These are phyloP conservation scores for Zygosaccharomyces bailii DNA, from an alignment of 805 yeast species.

Conservation along the genomic window DNA sequence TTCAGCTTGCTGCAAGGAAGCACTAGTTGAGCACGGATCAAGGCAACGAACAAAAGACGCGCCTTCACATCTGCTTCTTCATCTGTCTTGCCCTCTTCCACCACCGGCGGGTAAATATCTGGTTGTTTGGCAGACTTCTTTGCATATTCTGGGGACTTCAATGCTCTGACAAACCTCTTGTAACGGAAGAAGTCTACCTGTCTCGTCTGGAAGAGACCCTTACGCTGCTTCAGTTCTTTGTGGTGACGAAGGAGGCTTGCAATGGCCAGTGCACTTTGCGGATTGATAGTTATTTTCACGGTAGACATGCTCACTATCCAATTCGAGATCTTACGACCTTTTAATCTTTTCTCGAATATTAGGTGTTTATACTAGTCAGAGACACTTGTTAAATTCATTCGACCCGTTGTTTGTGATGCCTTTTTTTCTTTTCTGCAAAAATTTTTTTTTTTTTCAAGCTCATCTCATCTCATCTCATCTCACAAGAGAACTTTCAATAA, in stretches of 20 bases:
- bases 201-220: constrained; percentile 69
- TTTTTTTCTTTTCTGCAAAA: constrained; percentile 1
- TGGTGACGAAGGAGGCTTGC: constrained; percentile 70
- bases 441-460: constrained; percentile 10
- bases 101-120: constrained; percentile 46
- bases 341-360: neutral
- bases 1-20: constrained; percentile 74
- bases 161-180: constrained; percentile 78
- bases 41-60: constrained; percentile 54
- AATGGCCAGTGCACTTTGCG: constrained; percentile 56
- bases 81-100: constrained; percentile 18
- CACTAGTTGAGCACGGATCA: constrained; percentile 71
- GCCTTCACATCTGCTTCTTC: constrained; percentile 49
- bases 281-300: constrained; percentile 33
- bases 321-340: neutral
- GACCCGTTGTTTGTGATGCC: constrained; percentile 7
- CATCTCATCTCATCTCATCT: constrained; percentile 26
- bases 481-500: constrained; percentile 2
- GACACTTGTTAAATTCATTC: constrained; percentile 3
- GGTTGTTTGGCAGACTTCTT: constrained; percentile 47
- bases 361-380: neutral
- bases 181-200: constrained; percentile 80
- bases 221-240: constrained; percentile 69
- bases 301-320: constrained; percentile 1
- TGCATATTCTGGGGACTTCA: constrained; percentile 68